Percentiles rank a stretch among this genome's conserved stretches.
Evolutionary conservation across 2,329 filamentous ascomycete genomes (phyloP).

Genomic region (Akanthomyces dipterigenus): DNA sequence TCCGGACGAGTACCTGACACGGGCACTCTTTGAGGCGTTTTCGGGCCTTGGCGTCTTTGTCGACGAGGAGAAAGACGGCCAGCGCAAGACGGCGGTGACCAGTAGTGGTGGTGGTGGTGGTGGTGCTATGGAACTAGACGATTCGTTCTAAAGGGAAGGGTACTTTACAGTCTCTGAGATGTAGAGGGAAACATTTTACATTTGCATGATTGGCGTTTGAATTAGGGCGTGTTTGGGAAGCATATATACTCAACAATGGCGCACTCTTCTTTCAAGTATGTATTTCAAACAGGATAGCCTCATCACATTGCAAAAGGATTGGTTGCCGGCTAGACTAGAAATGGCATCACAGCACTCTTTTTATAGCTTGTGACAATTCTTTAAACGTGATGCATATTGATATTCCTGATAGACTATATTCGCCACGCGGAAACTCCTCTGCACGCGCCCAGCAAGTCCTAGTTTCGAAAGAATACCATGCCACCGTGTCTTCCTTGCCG

Average conservation of each 20-base stretch:
- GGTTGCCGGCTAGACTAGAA: background rate
- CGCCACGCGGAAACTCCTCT: background rate
- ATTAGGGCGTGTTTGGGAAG: background rate
- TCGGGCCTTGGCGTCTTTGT: conserved; percentile 83
- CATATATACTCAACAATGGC: background rate
- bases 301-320: background rate
- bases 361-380: background rate
- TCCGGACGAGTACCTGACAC: conserved; percentile 70
- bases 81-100: conserved; percentile 26
- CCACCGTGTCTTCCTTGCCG: background rate
- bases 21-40: conserved; percentile 83
- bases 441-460: background rate
- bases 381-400: background rate
- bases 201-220: background rate
- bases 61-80: conserved; percentile 60
- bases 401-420: conserved; percentile 1
- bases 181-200: background rate
- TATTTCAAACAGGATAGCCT: background rate
- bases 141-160: conserved; percentile 37
- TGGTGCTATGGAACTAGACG: conserved; percentile 43
- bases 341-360: background rate
- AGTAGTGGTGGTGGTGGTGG: conserved; percentile 18
- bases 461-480: background rate
- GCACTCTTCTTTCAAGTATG: background rate
- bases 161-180: background rate